These are phyloP conservation scores for Alloascoidea hylecoeti DNA, from an alignment of 805 yeast species.

Conservation along the genomic window DNA sequence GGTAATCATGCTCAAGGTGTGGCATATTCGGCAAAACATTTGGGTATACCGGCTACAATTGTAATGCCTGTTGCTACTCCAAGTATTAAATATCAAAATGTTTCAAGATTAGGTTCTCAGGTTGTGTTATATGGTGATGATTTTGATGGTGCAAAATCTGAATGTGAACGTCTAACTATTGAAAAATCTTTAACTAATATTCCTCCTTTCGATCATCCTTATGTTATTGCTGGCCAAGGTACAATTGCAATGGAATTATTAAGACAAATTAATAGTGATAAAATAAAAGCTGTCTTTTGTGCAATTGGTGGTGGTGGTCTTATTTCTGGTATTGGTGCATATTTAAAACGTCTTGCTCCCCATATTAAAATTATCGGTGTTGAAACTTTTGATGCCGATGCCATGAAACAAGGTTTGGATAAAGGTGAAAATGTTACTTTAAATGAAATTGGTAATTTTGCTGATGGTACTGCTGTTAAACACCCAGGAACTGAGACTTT, in stretches of 20 bases:
- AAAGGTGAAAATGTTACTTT: constrained; percentile 40
- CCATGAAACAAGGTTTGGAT: constrained; percentile 61
- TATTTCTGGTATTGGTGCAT: constrained; percentile 80
- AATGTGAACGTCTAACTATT: constrained; percentile 59
- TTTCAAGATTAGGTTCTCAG: constrained; percentile 82
- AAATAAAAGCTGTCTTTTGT: constrained; percentile 75
- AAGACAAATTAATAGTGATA: constrained; percentile 69
- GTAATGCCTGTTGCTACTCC: constrained; percentile 99
- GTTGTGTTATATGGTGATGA: constrained; percentile 91
- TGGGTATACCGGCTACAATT: constrained; percentile 87
- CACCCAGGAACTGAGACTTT: constrained; percentile 85
- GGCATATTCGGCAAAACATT: constrained; percentile 75
- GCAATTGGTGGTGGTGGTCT: constrained; percentile 98
- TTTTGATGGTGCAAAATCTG: constrained; percentile 88
- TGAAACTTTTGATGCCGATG: constrained; percentile 92
- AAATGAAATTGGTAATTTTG: constrained; percentile 82
- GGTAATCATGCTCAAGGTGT: constrained; percentile 99
- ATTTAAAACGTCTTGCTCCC: constrained; percentile 93
- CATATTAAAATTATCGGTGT: constrained; percentile 93
- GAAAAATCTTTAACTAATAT: constrained; percentile 72
- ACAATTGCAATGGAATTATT: constrained; percentile 89
- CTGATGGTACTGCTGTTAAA: constrained; percentile 97
- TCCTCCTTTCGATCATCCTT: constrained; percentile 98
- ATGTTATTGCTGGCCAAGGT: constrained; percentile 97
- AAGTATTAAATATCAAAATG: constrained; percentile 84